Conservation (phyloP, 345 rosid genomes). For the Mercurialis annua region DNA sequence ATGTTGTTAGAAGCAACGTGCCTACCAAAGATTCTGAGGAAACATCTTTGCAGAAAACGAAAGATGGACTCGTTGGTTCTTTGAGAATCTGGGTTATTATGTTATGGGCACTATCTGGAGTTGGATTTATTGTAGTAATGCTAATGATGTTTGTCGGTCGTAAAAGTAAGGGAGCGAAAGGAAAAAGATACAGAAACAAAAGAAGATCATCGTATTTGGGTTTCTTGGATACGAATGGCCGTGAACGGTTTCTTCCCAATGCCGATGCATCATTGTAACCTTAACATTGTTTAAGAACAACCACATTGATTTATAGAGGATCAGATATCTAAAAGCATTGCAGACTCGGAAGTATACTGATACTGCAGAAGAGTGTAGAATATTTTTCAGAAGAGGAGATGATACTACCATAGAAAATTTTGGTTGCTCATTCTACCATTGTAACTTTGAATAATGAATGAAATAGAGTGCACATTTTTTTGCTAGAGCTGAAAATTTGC, state of each 20-base stretch:
- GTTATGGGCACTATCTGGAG: conserved; percentile 67
- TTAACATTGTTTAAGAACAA: conserved; percentile 6
- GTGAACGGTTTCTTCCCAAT: conserved; percentile 42
- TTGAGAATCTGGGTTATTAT: conserved; percentile 69
- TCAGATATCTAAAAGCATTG: neutral
- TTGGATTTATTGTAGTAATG: conserved; percentile 65
- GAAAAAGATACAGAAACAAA: conserved; percentile 58
- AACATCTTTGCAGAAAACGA: conserved; percentile 25
- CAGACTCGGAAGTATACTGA: neutral
- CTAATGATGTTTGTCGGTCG: conserved; percentile 51
- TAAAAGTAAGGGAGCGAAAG: conserved; percentile 53
- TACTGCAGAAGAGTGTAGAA: neutral
- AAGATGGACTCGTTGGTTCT: conserved; percentile 54
- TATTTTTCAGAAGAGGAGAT: neutral
- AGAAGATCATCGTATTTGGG: conserved; percentile 53
- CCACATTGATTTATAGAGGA: conserved; percentile 8
- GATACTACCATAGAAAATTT: neutral
- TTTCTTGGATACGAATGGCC: conserved; percentile 40
- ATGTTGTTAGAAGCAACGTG: conserved; percentile 26
- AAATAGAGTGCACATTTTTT: neutral
- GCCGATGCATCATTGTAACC: conserved; percentile 40
- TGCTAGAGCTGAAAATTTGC: neutral
- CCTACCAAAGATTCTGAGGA: conserved; percentile 29
- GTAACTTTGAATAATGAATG: neutral
- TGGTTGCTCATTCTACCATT: neutral